Conservation (phyloP, 2,329 filamentous ascomycete species). For the Penicillium sp. region DNA sequence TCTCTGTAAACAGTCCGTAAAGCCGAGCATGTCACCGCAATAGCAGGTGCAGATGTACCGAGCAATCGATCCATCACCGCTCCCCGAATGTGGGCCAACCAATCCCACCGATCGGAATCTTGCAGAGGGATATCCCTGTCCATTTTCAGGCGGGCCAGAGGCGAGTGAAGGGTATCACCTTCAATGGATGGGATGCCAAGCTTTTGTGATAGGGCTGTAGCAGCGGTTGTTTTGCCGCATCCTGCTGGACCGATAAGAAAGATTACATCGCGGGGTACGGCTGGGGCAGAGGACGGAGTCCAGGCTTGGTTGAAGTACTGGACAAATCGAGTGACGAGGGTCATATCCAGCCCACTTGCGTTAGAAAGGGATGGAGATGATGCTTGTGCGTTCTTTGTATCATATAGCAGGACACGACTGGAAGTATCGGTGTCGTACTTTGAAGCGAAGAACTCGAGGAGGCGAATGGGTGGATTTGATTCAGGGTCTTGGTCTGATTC, state of each 20-base stretch:
- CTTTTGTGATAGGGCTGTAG: constrained; percentile 44
- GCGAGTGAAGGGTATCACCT: constrained; percentile 54
- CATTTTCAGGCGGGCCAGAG: constrained; percentile 54
- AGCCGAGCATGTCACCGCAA: constrained; percentile 56
- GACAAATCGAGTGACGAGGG: constrained; percentile 13
- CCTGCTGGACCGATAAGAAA: constrained; percentile 54
- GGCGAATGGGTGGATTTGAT: constrained; percentile 53
- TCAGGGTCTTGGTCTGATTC: constrained; percentile 49
- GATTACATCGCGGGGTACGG: constrained; percentile 12
- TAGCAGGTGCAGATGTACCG: constrained; percentile 22
- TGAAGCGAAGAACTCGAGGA: constrained; percentile 53
- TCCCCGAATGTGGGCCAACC: constrained; percentile 39
- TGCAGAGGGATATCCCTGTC: constrained; percentile 49
- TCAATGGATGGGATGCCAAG: constrained; percentile 41
- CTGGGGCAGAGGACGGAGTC: not conserved
- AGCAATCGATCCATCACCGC: constrained; percentile 22
- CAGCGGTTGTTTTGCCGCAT: constrained; percentile 56
- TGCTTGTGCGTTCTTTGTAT: constrained; percentile 19
- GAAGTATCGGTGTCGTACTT: constrained; percentile 50
- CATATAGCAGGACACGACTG: constrained; percentile 30
- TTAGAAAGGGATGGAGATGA: constrained; percentile 16
- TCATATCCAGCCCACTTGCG: constrained; percentile 6
- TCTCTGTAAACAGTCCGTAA: constrained; percentile 56
- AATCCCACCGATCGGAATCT: constrained; percentile 56
- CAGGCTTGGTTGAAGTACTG: constrained; percentile 18